These are phyloP conservation scores for Silene coronaria DNA, from an alignment of 179 eudicot species.

Conservation along the genomic window DNA sequence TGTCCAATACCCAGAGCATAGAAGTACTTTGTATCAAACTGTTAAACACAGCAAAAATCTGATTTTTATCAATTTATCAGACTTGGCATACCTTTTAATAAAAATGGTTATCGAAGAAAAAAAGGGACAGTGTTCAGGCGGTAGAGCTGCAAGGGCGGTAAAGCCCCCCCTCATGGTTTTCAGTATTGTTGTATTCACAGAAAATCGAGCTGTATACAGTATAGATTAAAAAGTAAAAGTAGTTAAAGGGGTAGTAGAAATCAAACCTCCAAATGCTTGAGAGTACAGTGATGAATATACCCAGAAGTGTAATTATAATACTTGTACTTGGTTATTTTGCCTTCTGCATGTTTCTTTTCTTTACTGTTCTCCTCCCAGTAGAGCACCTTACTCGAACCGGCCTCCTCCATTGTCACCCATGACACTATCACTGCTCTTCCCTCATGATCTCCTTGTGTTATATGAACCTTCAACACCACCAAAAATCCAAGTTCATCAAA, in stretches of 20 bases:
- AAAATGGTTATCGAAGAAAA: too few relatives aligned
- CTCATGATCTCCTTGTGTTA: conserved; percentile 36
- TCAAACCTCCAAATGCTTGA: conserved; percentile 31
- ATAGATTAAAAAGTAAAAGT: too few relatives aligned
- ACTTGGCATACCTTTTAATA: too few relatives aligned
- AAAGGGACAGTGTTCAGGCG: too few relatives aligned
- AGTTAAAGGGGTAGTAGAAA: neutral
- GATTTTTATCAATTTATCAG: neutral
- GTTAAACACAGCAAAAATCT: conserved; percentile 13
- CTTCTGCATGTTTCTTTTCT: conserved; percentile 18
- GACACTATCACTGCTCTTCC: conserved; percentile 35
- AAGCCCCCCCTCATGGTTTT: too few relatives aligned
- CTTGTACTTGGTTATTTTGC: conserved; percentile 26
- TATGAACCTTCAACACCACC: conserved; percentile 27
- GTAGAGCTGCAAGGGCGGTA: too few relatives aligned
- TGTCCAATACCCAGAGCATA: conserved; percentile 35
- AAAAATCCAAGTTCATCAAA: neutral
- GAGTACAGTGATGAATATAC: conserved; percentile 34
- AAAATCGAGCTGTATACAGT: too few relatives aligned
- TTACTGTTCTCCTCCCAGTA: conserved; percentile 24
- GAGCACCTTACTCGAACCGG: conserved; percentile 24
- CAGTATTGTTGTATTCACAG: too few relatives aligned
- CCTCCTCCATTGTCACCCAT: conserved; percentile 30
- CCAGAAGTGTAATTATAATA: conserved; percentile 33
- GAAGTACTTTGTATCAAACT: conserved; percentile 36